Conservation (phyloP, 257 asterid species). For the Forsythia suspensa region DNA sequence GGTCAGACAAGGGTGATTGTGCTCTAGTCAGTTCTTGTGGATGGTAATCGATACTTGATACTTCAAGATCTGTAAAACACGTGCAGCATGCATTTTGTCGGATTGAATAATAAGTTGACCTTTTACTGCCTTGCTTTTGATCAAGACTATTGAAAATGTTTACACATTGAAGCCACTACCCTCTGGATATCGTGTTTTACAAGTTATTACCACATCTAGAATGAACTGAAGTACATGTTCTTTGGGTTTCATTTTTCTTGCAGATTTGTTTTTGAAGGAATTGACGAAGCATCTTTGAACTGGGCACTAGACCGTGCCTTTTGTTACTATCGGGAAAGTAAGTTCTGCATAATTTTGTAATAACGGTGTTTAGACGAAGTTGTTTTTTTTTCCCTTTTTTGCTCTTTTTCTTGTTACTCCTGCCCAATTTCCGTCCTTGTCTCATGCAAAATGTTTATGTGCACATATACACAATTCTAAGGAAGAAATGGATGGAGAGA, state of each 20-base stretch:
- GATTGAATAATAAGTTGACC: neutral
- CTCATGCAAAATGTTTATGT: neutral
- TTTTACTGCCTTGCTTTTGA: neutral
- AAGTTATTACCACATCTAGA: neutral
- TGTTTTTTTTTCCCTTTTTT: neutral
- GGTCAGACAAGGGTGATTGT: neutral
- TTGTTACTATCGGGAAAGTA: constrained; percentile 62
- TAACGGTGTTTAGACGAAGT: neutral
- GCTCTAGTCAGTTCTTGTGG: neutral
- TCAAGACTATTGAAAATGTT: neutral
- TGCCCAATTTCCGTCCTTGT: neutral
- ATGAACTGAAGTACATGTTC: neutral
- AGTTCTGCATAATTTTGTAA: constrained; percentile 15
- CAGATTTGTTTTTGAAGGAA: constrained; percentile 89
- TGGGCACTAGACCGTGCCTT: constrained; percentile 69
- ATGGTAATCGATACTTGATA: neutral
- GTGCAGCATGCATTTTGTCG: neutral
- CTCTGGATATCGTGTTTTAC: neutral
- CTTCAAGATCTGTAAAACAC: neutral
- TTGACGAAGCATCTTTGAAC: constrained; percentile 67
- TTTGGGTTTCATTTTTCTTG: constrained; percentile 6
- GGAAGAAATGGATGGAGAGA: too few relatives aligned
- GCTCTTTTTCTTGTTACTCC: neutral
- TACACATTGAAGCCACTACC: neutral
- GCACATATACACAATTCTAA: too few relatives aligned